phyloP scores from a whole-genome alignment of 768 basidiomycete genomes.

The Mycena rosella region DNA sequence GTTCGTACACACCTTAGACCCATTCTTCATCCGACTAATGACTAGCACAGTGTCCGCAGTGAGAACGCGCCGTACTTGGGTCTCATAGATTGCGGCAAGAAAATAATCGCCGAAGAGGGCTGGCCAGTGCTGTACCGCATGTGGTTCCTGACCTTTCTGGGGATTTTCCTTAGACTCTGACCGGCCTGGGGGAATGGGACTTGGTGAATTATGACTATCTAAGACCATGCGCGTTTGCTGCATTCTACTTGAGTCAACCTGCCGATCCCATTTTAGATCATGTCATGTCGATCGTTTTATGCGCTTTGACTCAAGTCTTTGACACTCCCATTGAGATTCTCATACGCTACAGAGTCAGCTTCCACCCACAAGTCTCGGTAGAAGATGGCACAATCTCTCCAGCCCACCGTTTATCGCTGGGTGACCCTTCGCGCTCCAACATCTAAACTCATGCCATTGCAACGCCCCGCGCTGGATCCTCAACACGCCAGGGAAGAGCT shows the following conservation, averaged over 20 bases:
- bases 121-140: conserved; percentile 49
- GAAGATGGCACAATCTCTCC: conserved; percentile 20
- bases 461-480: conserved; percentile 66
- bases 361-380: conserved; percentile 30
- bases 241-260: no score
- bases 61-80: conserved; percentile 48
- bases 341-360: conserved; percentile 40
- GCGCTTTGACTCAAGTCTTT: not conserved
- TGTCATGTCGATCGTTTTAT: not conserved
- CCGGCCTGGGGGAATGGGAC: no score
- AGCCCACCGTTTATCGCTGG: conserved; percentile 7
- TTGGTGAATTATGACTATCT: no score
- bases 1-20: conserved; percentile 16
- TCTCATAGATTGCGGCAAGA: conserved; percentile 46
- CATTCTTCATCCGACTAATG: not conserved
- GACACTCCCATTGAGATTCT: conserved; percentile 39
- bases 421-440: conserved; percentile 15
- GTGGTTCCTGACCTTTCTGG: conserved; percentile 48
- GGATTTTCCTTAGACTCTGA: conserved; percentile 9
- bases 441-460: conserved; percentile 53
- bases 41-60: conserved; percentile 39
- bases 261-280: no score
- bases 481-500: conserved; percentile 60
- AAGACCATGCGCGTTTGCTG: no score
- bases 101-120: conserved; percentile 53